Percentiles rank a stretch among this genome's conserved stretches.
Evolutionary conservation across 768 basidiomycete species (phyloP).

Genomic region (Amanita molliuscula): DNA sequence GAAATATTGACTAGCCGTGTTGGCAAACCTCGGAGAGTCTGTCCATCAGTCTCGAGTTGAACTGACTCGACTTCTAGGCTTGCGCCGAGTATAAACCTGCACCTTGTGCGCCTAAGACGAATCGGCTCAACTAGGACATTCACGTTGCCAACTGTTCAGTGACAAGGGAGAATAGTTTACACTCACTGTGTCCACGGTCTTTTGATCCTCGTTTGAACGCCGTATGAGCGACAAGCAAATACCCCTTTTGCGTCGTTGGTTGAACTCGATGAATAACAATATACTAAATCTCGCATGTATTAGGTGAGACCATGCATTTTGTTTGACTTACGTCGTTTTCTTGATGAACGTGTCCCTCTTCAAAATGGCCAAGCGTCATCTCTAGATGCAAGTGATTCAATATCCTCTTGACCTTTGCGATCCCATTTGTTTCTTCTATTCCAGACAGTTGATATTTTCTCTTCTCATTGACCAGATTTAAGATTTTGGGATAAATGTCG

Average conservation of each 20-base stretch:
- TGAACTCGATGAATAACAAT: slow-evolving; percentile 90
- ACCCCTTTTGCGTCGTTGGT: slow-evolving; percentile 83
- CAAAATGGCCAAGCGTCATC: slow-evolving; percentile 79
- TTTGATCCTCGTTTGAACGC: slow-evolving; percentile 80
- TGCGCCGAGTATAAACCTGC: slow-evolving; percentile 75
- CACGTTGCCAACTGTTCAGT: not conserved
- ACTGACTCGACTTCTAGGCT: slow-evolving; percentile 60
- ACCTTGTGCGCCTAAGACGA: slow-evolving; percentile 70
- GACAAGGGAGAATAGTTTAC: not conserved
- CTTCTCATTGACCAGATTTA: slow-evolving; percentile 82
- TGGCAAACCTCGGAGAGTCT: slow-evolving; percentile 61
- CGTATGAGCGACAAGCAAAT: slow-evolving; percentile 84
- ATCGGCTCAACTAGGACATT: slow-evolving; percentile 63
- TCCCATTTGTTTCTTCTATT: slow-evolving; percentile 44
- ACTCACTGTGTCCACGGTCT: slow-evolving; percentile 71
- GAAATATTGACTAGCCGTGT: slow-evolving; percentile 56
- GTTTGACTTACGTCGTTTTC: slow-evolving; percentile 74
- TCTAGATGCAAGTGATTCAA: slow-evolving; percentile 85
- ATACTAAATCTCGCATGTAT: slow-evolving; percentile 44
- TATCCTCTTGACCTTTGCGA: slow-evolving; percentile 51
- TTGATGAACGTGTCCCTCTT: slow-evolving; percentile 94
- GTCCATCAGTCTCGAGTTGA: slow-evolving; percentile 36
- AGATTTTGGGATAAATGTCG: slow-evolving; percentile 90
- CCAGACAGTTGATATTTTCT: slow-evolving; percentile 66
- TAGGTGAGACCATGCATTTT: not conserved